These are phyloP conservation scores for Gossypium aridum DNA, from an alignment of 441 rosid species.

Conservation along the genomic window DNA sequence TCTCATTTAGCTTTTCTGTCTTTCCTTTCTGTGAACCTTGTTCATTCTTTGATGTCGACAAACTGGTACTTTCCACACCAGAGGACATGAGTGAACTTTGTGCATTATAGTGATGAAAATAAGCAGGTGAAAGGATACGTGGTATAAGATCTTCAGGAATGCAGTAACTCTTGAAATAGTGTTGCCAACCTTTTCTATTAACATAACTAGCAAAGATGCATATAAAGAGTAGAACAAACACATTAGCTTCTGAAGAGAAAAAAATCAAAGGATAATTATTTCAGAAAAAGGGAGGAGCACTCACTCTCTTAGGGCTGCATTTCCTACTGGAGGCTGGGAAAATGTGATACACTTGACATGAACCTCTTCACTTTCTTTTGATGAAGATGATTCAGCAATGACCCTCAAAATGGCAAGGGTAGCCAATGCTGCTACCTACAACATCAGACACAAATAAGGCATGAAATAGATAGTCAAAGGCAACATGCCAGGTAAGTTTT, in stretches of 20 bases:
- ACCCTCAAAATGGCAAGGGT: slow-evolving; percentile 95
- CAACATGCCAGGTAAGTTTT: not conserved
- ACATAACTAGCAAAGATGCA: slow-evolving; percentile 58
- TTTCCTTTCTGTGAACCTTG: slow-evolving; percentile 36
- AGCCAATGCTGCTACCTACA: slow-evolving; percentile 90
- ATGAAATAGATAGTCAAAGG: slow-evolving; percentile 6
- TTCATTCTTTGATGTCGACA: slow-evolving; percentile 29
- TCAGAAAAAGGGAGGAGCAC: slow-evolving; percentile 17
- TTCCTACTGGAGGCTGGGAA: slow-evolving; percentile 96
- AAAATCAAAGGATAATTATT: not conserved
- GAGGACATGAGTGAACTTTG: slow-evolving; percentile 44
- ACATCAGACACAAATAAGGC: slow-evolving; percentile 4
- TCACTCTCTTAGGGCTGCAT: slow-evolving; percentile 95
- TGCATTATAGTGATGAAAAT: slow-evolving; percentile 91
- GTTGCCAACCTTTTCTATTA: slow-evolving; percentile 88
- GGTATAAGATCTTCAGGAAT: slow-evolving; percentile 98
- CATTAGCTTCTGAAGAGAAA: slow-evolving; percentile 5
- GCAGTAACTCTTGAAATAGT: slow-evolving; percentile 89
- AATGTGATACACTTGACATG: slow-evolving; percentile 90
- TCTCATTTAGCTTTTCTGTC: slow-evolving; percentile 43
- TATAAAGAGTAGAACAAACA: not conserved
- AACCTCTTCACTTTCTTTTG: slow-evolving; percentile 60
- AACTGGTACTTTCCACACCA: slow-evolving; percentile 29
- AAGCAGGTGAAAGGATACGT: slow-evolving; percentile 91
- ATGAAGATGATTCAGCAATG: slow-evolving; percentile 68